Evolutionary conservation across 176 grass and related monocot species (phyloP).

Genomic region (Elymus sibiricus): DNA sequence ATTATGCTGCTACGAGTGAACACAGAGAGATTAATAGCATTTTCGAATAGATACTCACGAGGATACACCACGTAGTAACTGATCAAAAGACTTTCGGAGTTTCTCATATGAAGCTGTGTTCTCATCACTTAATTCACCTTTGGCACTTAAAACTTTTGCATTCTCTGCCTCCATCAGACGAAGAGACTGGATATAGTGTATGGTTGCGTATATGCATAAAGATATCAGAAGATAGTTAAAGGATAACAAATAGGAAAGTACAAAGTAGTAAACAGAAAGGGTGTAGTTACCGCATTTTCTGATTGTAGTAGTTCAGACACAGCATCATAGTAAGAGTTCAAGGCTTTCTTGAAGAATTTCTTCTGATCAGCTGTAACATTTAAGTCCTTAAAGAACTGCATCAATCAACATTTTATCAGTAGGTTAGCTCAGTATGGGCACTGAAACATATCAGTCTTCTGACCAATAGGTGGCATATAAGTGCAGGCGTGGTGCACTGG

Average conservation of each 20-base stretch:
- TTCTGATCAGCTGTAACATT: constrained; percentile 93
- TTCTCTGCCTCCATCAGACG: constrained; percentile 87
- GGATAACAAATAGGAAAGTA: neutral
- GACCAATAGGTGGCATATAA: neutral
- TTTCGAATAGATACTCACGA: constrained; percentile 56
- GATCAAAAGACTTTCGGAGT: constrained; percentile 90
- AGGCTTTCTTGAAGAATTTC: constrained; percentile 97
- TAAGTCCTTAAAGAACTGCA: constrained; percentile 87
- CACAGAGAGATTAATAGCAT: neutral
- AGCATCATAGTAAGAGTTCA: constrained; percentile 84
- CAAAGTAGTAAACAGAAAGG: constrained; percentile 29
- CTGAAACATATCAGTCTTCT: constrained; percentile 16
- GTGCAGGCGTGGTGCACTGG: neutral
- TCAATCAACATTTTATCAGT: neutral
- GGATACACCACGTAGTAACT: constrained; percentile 90
- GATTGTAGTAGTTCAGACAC: constrained; percentile 88
- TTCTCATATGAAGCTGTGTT: constrained; percentile 92
- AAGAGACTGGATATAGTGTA: constrained; percentile 60
- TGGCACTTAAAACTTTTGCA: constrained; percentile 90
- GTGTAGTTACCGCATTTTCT: constrained; percentile 71
- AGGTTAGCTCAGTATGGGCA: constrained; percentile 1
- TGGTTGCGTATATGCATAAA: constrained; percentile 11
- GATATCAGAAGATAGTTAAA: constrained; percentile 18
- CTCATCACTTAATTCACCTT: constrained; percentile 96
- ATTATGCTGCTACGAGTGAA: neutral